These are phyloP conservation scores for Tinospora cordifolia DNA, from an alignment of 164 flowering plant species.

Conservation along the genomic window DNA sequence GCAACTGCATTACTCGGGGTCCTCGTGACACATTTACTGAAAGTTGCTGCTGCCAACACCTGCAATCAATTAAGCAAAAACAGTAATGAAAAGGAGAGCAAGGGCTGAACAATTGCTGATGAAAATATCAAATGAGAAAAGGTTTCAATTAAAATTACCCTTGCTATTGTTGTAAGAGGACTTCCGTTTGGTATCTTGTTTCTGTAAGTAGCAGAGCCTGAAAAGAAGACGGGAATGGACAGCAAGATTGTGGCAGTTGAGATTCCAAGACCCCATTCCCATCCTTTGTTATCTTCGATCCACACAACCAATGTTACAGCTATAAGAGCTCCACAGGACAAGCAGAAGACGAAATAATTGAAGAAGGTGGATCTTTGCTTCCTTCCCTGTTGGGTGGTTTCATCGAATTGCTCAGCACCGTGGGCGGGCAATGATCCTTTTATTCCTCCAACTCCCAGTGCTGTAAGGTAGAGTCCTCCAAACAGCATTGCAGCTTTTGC, in stretches of 20 bases:
- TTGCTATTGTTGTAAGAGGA: conserved; percentile 67
- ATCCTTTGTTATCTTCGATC: conserved; percentile 83
- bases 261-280: conserved; percentile 79
- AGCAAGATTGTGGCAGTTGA: conserved; percentile 47
- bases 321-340: conserved; percentile 59
- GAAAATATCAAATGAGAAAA: background rate
- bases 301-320: conserved; percentile 85
- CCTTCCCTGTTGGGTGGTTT: conserved; percentile 41
- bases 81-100: background rate
- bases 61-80: conserved; percentile 19
- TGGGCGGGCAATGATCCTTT: conserved; percentile 75
- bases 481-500: conserved; percentile 44
- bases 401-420: conserved; percentile 86
- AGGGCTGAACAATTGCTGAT: background rate
- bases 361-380: conserved; percentile 69
- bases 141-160: conserved; percentile 38
- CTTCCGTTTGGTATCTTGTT: conserved; percentile 71
- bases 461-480: conserved; percentile 63
- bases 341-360: conserved; percentile 70
- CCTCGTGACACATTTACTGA: conserved; percentile 20
- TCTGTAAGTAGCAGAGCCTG: conserved; percentile 58
- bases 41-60: conserved; percentile 51
- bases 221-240: conserved; percentile 52
- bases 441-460: conserved; percentile 82
- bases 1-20: conserved; percentile 37